Base-by-base conservation (phyloP, 2,329 filamentous ascomycete species). In the Ophiostoma fasciatum region DNA sequence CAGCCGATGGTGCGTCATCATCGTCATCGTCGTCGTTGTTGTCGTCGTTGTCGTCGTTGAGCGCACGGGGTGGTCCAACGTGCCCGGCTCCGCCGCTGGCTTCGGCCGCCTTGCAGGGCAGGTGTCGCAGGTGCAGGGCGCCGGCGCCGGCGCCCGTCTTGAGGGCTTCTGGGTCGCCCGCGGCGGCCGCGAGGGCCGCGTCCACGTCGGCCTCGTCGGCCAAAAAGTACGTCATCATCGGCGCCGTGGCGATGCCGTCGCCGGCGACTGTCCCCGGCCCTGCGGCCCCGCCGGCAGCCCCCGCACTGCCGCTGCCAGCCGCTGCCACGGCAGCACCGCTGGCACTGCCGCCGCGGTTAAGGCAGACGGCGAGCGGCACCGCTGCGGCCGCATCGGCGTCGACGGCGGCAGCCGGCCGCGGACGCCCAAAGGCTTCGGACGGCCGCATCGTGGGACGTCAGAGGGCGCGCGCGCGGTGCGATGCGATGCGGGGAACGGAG, bases 191-290 rank as follows among this genome's bases (percentile, higher is more conserved):
- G 13, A 57, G 48, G 31, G 57, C 56, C 10, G 58, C 51, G 41
- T 64, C 61, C 38, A 68, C 49, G 5, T 57, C 54, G 34, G 60
- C 57, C 46, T 68, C 65, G 40, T 66, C 61, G 41, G 64, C 58
- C 28, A 69, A 46, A 39, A 67, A 61, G 43, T 65, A 68, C 30
- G 62, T 66, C 62, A 68, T 66, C 40, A 62, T 59, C 35, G 57
- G 55, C 39, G 37, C 31, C 17, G 38, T 18, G 1, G 21, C 19
- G 14, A 18, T 26, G 18, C 30, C 28, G 26, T n/a, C 10, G 31
- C 18, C 26, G 21, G n/a, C n/a, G n/a, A n/a, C n/a, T n/a, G n/a
- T n/a, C n/a, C n/a, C n/a, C n/a, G n/a, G n/a, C n/a, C n/a, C n/a
- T n/a, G n/a, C n/a, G n/a, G n/a, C n/a, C n/a, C 38, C 20, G 27